phyloP scores from a whole-genome alignment of 495 filamentous ascomycete genomes.

The Apiosordaria backusii region DNA sequence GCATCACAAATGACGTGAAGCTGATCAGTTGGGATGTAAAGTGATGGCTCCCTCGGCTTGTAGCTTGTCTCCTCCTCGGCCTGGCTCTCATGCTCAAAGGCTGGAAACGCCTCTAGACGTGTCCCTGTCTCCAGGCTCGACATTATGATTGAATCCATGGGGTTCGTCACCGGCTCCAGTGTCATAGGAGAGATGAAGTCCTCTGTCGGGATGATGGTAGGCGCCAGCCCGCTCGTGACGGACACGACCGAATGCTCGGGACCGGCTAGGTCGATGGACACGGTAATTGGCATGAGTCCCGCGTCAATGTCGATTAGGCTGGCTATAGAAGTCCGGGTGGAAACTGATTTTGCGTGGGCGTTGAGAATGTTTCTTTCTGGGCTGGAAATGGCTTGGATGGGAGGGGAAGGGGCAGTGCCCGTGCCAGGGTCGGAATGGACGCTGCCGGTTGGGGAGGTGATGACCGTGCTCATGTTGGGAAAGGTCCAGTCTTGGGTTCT shows the following conservation, averaged over 20 bases:
- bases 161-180: no score
- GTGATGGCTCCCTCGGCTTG: neutral
- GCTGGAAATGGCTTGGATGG: neutral
- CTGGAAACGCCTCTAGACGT: no score
- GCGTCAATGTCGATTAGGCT: slow-evolving; percentile 1
- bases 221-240: neutral
- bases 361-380: neutral
- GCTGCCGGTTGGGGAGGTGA: neutral
- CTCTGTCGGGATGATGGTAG: neutral
- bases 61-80: neutral
- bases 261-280: neutral
- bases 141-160: no score
- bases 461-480: slow-evolving; percentile 39
- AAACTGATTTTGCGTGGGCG: neutral
- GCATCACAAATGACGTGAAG: neutral
- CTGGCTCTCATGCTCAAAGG: no score
- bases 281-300: neutral
- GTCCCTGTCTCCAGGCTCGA: no score
- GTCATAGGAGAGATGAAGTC: no score
- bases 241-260: neutral
- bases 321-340: neutral
- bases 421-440: neutral
- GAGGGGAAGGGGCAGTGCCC: neutral
- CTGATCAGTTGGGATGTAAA: neutral
- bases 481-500: slow-evolving; percentile 62